These are phyloP conservation scores for Cytospora paraplurivora DNA, from an alignment of 2,329 filamentous ascomycete genomes.

Conservation along the genomic window DNA sequence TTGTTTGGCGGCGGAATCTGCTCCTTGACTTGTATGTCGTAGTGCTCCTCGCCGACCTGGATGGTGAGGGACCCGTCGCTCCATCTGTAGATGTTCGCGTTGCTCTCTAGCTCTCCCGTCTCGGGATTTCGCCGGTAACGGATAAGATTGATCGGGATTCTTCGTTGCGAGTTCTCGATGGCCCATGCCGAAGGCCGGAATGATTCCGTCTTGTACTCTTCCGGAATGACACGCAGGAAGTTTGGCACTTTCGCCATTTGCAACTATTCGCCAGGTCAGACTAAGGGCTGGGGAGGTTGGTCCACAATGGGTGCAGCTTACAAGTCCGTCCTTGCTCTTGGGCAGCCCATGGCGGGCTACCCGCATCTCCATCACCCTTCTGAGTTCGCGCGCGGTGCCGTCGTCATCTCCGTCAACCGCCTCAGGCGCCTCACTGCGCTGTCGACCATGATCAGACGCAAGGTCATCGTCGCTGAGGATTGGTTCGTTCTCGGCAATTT, in stretches of 20 bases:
- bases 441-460: conserved; percentile 45
- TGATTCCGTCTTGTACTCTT: conserved; percentile 64
- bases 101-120: conserved; percentile 71
- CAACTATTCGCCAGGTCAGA: conserved; percentile 49
- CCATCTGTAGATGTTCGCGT: conserved; percentile 75
- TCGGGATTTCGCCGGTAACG: conserved; percentile 69
- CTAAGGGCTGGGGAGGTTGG: neutral
- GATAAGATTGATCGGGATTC: conserved; percentile 64
- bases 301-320: conserved; percentile 42
- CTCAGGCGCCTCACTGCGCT: conserved; percentile 44
- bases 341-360: conserved; percentile 69
- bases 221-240: conserved; percentile 71
- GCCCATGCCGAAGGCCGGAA: conserved; percentile 65
- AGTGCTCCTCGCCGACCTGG: conserved; percentile 74
- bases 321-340: conserved; percentile 70
- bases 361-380: conserved; percentile 63
- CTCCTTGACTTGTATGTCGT: conserved; percentile 70
- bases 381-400: conserved; percentile 44
- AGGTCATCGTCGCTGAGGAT: conserved; percentile 59
- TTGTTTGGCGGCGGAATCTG: conserved; percentile 64
- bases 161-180: conserved; percentile 53
- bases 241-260: conserved; percentile 71
- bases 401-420: conserved; percentile 50
- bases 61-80: conserved; percentile 78
- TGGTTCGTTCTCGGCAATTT: conserved; percentile 28